Conservation (phyloP, 208 protist species). For the Polymyxa betae region DNA sequence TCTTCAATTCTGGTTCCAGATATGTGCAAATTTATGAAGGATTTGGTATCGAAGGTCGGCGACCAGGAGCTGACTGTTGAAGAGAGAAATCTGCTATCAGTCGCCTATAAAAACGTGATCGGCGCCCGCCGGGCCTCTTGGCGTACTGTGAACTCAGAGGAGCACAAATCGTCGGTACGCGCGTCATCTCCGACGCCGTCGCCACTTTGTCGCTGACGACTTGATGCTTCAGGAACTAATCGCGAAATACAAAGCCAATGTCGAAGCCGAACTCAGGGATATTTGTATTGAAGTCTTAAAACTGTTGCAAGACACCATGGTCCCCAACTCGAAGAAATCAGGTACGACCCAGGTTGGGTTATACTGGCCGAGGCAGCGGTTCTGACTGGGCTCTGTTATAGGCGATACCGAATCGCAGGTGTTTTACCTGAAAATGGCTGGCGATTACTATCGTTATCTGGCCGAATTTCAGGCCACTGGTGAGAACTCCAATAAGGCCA, state of each 20-base stretch:
- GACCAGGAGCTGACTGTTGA: conserved; percentile 92
- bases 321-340: conserved; percentile 76
- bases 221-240: conserved; percentile 65
- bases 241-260: conserved; percentile 87
- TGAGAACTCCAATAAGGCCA: conserved; percentile 58
- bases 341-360: not conserved
- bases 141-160: conserved; percentile 76
- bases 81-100: conserved; percentile 98
- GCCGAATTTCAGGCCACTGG: conserved; percentile 57
- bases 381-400: not conserved
- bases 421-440: conserved; percentile 66
- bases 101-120: conserved; percentile 99
- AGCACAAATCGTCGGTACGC: conserved; percentile 64
- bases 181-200: conserved; percentile 79
- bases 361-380: not conserved
- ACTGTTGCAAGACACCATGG: conserved; percentile 93
- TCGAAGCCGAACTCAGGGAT: conserved; percentile 94
- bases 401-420: conserved; percentile 46
- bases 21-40: conserved; percentile 91
- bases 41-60: conserved; percentile 85
- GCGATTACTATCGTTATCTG: conserved; percentile 67
- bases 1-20: too few species aligned
- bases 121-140: conserved; percentile 95
- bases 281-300: conserved; percentile 88
- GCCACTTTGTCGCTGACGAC: conserved; percentile 66